phyloP scores from a whole-genome alignment of 257 asterid species.

The Eustoma russellianum region DNA sequence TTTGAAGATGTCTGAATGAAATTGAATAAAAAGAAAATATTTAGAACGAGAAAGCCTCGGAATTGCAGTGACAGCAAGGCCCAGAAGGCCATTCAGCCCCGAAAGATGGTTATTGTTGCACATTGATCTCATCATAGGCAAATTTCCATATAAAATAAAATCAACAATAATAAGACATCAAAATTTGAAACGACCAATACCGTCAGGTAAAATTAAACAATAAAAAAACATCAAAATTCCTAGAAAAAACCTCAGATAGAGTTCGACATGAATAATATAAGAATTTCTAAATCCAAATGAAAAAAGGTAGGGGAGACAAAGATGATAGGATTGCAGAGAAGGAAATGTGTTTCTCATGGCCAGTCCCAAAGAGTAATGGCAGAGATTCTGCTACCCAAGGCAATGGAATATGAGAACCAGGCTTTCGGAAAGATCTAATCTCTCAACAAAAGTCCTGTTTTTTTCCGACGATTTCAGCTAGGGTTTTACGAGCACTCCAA shows the following conservation, averaged over 20 bases:
- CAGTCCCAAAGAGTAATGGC: slow-evolving; percentile 53
- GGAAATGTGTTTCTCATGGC: slow-evolving; percentile 58
- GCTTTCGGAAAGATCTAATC: slow-evolving; percentile 20
- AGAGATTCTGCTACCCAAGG: slow-evolving; percentile 54
- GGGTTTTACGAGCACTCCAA: slow-evolving; percentile 14
- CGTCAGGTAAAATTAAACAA: too few species aligned
- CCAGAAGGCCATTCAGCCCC: slow-evolving; percentile 55
- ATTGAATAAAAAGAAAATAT: too few species aligned
- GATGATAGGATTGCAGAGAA: background rate
- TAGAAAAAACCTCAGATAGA: too few species aligned
- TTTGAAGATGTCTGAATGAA: too few species aligned
- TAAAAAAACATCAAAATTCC: too few species aligned
- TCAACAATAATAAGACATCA: too few species aligned
- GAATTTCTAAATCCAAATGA: too few species aligned
- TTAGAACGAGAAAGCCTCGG: slow-evolving; percentile 37
- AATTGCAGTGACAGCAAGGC: slow-evolving; percentile 57
- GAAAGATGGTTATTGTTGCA: slow-evolving; percentile 54
- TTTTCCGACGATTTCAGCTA: slow-evolving; percentile 10
- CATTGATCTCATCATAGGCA: slow-evolving; percentile 43
- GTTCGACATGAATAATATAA: too few species aligned
- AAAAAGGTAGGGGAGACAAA: background rate
- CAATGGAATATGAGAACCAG: slow-evolving; percentile 58
- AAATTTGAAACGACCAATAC: too few species aligned
- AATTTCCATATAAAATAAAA: too few species aligned
- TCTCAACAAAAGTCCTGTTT: slow-evolving; percentile 9